A percentile compares a stretch with the other conserved stretches of the same genome.
Evolutionary conservation across 306 rosid genomes (phyloP).

Genomic region (Lathyrus aphaca): DNA sequence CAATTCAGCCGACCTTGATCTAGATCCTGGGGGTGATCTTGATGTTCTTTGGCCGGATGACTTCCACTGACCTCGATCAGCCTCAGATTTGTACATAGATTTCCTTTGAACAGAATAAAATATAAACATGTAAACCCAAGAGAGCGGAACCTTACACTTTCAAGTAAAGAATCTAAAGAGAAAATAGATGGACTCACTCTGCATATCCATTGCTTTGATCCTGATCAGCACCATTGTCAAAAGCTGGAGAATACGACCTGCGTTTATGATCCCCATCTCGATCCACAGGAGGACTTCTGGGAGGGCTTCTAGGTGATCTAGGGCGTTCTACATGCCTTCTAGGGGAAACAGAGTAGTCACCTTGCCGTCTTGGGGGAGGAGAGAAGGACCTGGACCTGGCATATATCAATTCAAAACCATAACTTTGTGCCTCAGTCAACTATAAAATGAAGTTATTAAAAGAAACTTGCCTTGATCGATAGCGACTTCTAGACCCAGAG

Average conservation of each 20-base stretch:
- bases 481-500: constrained; percentile 76
- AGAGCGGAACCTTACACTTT: not conserved
- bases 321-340: constrained; percentile 69
- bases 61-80: constrained; percentile 69
- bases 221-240: constrained; percentile 60
- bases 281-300: constrained; percentile 70
- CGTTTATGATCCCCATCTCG: constrained; percentile 66
- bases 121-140: constrained; percentile 26
- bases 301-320: constrained; percentile 81
- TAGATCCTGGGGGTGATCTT: constrained; percentile 84
- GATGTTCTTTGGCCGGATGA: constrained; percentile 64
- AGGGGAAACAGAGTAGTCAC: constrained; percentile 82
- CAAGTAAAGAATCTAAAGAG: constrained; percentile 18
- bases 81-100: constrained; percentile 64
- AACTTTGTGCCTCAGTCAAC: constrained; percentile 22
- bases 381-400: constrained; percentile 93
- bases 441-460: not conserved
- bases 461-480: constrained; percentile 78
- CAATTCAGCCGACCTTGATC: constrained; percentile 72
- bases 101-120: constrained; percentile 52
- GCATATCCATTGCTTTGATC: constrained; percentile 58
- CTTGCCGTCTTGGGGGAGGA: constrained; percentile 81
- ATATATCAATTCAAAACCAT: constrained; percentile 25
- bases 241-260: constrained; percentile 81
- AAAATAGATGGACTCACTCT: constrained; percentile 52